These are phyloP conservation scores for Glebionis coronaria DNA, from an alignment of 129 eudicot species.

Conservation along the genomic window DNA sequence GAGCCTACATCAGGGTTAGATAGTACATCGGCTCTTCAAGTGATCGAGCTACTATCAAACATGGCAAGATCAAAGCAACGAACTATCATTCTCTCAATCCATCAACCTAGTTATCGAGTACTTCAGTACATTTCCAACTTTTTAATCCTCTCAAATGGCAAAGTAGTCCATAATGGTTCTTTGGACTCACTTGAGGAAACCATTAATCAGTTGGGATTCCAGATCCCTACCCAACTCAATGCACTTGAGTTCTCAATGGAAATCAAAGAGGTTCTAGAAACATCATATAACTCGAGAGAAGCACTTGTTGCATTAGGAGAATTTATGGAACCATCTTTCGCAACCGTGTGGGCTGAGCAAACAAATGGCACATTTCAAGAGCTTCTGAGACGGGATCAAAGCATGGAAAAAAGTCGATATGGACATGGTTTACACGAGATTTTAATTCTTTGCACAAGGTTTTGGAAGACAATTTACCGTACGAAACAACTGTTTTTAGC, in stretches of 20 bases:
- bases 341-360: slow-evolving; percentile 34
- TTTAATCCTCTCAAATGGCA: slow-evolving; percentile 79
- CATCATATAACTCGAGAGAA: slow-evolving; percentile 41
- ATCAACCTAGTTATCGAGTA: slow-evolving; percentile 92
- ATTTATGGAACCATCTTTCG: slow-evolving; percentile 38
- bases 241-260: slow-evolving; percentile 92
- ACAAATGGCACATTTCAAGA: slow-evolving; percentile 34
- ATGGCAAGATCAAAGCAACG: slow-evolving; percentile 71
- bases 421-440: slow-evolving; percentile 42
- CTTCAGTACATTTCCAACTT: slow-evolving; percentile 61
- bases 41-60: slow-evolving; percentile 71
- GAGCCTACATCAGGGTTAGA: slow-evolving; percentile 98
- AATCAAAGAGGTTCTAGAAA: slow-evolving; percentile 54
- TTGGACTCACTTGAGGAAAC: slow-evolving; percentile 62
- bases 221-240: slow-evolving; percentile 71
- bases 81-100: slow-evolving; percentile 73
- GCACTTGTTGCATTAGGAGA: slow-evolving; percentile 16
- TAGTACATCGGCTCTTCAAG: slow-evolving; percentile 89
- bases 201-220: slow-evolving; percentile 50
- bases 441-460: slow-evolving; percentile 56
- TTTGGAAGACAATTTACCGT: slow-evolving; percentile 81
- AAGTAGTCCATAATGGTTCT: slow-evolving; percentile 68
- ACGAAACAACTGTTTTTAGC: slow-evolving; percentile 89
- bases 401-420: slow-evolving; percentile 12
- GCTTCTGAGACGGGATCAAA: slow-evolving; percentile 27